Evolutionary conservation across 2,329 filamentous ascomycete genomes (phyloP).

Genomic region (Phialophora macrospora): DNA sequence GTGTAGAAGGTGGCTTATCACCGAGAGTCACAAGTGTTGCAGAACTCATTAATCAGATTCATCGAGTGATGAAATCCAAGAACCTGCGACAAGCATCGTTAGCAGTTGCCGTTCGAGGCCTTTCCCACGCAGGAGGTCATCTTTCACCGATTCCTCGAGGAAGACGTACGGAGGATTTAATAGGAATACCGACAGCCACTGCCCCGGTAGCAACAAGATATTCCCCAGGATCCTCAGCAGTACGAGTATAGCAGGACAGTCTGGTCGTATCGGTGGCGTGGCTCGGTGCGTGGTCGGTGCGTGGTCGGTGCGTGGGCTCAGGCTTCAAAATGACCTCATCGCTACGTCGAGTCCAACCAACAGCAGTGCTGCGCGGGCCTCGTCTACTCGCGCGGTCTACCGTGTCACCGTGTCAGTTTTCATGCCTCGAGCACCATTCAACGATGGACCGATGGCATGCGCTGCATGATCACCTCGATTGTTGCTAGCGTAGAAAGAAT

Average conservation of each 20-base stretch:
- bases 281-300: too few species aligned
- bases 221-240: too few species aligned
- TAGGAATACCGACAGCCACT: too few species aligned
- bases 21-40: neutral
- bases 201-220: too few species aligned
- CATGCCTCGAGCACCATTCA: too few species aligned
- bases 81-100: neutral
- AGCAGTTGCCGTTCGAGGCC: neutral
- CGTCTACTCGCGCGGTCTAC: neutral
- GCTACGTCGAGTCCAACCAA: neutral
- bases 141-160: neutral
- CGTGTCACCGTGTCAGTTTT: too few species aligned
- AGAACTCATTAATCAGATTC: neutral
- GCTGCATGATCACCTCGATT: neutral
- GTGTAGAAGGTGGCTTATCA: neutral
- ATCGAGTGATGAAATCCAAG: neutral
- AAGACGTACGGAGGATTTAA: neutral
- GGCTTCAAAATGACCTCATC: neutral
- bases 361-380: neutral
- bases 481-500: neutral
- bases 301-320: neutral
- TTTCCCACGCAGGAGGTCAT: neutral
- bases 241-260: too few species aligned
- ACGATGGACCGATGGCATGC: neutral
- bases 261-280: too few species aligned